phyloP scores from a whole-genome alignment of 1,139 yeast species.

The Yarrowia galli region DNA sequence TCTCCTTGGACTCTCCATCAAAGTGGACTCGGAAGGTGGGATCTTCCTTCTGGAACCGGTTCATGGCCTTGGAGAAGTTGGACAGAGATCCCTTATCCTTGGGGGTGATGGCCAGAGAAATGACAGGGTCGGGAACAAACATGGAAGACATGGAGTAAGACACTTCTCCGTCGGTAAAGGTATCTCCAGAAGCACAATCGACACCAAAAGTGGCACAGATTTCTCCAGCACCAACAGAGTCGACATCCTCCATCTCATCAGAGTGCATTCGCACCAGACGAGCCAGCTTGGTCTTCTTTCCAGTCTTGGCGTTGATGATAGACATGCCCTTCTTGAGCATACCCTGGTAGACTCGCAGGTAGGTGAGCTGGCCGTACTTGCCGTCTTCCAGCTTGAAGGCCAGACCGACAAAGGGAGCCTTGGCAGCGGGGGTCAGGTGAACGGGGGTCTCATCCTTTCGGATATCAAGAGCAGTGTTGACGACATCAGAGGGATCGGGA shows the following conservation, averaged over 20 bases:
- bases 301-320: slow-evolving; percentile 88
- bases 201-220: slow-evolving; percentile 99
- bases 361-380: slow-evolving; percentile 95
- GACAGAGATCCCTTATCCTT: slow-evolving; percentile 80
- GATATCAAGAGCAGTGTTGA: slow-evolving; percentile 87
- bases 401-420: slow-evolving; percentile 88
- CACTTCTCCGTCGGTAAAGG: slow-evolving; percentile 77
- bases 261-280: slow-evolving; percentile 98
- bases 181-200: slow-evolving; percentile 99
- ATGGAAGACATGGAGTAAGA: slow-evolving; percentile 92
- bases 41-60: slow-evolving; percentile 97
- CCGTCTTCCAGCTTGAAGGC: slow-evolving; percentile 99
- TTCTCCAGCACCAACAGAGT: slow-evolving; percentile 96
- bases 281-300: slow-evolving; percentile 93
- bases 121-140: slow-evolving; percentile 99
- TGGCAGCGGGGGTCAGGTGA: slow-evolving; percentile 73
- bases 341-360: slow-evolving; percentile 97
- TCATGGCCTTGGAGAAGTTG: slow-evolving; percentile 93
- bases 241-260: slow-evolving; percentile 97
- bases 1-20: slow-evolving; percentile 92
- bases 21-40: slow-evolving; percentile 95
- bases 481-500: slow-evolving; percentile 92
- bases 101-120: slow-evolving; percentile 88
- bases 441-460: slow-evolving; percentile 74
- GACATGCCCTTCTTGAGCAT: slow-evolving; percentile 87